Evolutionary conservation across 1,284 basidiomycete genomes (phyloP), one percentile per base, ranked within the genome.

Genomic region (Farysia itapuensis): DNA sequence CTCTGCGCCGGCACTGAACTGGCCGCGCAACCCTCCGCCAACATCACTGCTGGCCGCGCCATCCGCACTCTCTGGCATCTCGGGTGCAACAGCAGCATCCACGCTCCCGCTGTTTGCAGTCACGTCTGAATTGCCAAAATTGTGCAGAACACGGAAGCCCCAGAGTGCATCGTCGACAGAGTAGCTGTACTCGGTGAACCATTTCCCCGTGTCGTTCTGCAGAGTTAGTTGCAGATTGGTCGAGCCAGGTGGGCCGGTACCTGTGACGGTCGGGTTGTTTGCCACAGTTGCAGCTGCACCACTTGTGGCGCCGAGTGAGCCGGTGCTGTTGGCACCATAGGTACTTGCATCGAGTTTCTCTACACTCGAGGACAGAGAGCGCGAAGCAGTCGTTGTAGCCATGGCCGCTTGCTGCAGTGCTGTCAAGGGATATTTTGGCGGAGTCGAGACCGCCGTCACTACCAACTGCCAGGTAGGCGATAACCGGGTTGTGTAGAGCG

Each of bases 151-250:
- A 7, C 89, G 83, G 16, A 90, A 77, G 7, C 94, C 94, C 82
- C 87, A 88, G 86, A 98, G 91, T 11, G 81, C 86, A 72, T 97
- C 93, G 65, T 93, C 89, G 0, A 90, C 88, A 54, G 90, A 93
- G 81, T 89, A 97, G 12, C 87, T 89, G 72, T 95, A 97, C 77
- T 97, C 94, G 3, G 88, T 87, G 57, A 89, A 90, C 85, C 89
- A 94, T 59, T 87, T 84, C 1, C 93, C 93, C 2, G 89, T 85
- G 72, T 96, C 91, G 67, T 94, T 89, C 77, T 96, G 91, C 21
- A 97, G 77, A 51, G 84, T 89, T 50, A 97, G 76, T 81, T 96
- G 86, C 57, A 96, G 74, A 14, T 76, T 72, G 1, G 74, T 75
- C 21, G 68, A 50, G 4, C 70, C 71, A 0, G 70, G 61, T 5